phyloP scores from a whole-genome alignment of 2,329 filamentous ascomycete species.

The Elsinoe perseae region DNA sequence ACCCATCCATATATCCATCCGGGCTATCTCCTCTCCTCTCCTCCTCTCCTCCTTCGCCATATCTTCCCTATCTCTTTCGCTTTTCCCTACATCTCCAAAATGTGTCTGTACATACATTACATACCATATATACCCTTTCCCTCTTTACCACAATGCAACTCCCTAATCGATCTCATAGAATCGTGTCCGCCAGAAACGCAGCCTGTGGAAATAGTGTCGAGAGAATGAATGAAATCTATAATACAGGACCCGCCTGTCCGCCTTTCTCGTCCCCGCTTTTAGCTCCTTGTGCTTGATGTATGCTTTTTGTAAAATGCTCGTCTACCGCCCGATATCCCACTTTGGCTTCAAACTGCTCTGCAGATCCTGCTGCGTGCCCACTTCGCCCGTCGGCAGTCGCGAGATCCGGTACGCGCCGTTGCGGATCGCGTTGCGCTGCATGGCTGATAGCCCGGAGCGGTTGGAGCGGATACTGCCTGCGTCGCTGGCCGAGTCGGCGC shows the following conservation, averaged over 20 bases:
- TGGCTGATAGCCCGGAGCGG: constrained; percentile 66
- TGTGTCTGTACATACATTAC: constrained; percentile 6
- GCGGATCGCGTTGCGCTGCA: constrained; percentile 64
- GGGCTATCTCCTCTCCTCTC: background rate
- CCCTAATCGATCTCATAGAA: background rate
- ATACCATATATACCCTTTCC: background rate
- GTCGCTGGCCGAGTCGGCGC: constrained; percentile 41
- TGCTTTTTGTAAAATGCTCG: too few species aligned
- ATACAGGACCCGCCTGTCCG: constrained; percentile 11
- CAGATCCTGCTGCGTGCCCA: constrained; percentile 67
- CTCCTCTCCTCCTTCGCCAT: background rate
- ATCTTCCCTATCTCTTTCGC: background rate
- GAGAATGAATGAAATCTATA: background rate
- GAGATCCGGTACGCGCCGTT: constrained; percentile 80
- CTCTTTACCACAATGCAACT: background rate
- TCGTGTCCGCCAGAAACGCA: background rate
- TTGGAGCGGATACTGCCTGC: constrained; percentile 55
- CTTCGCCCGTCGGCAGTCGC: constrained; percentile 70
- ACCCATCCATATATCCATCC: background rate
- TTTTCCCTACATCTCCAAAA: background rate
- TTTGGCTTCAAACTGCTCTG: constrained; percentile 49
- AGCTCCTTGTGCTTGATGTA: too few species aligned
- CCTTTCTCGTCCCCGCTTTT: background rate
- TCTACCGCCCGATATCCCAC: constrained; percentile 41
- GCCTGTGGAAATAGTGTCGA: background rate